phyloP scores from a whole-genome alignment of 2,329 filamentous ascomycete species.

The Aspergillus flavus region DNA sequence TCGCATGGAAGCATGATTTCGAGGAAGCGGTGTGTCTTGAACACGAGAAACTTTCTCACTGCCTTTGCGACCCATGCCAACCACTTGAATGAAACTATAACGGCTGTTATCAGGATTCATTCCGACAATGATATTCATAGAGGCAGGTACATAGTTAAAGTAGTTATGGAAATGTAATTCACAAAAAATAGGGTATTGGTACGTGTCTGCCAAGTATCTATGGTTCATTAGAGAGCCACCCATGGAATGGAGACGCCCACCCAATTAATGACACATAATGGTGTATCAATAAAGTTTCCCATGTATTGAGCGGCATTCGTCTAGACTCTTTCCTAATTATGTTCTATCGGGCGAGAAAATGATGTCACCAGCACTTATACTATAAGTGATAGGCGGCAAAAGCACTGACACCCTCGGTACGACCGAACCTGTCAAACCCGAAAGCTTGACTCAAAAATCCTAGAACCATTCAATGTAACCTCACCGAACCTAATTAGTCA shows the following conservation, averaged over 20 bases:
- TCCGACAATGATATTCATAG: no score
- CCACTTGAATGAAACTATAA: not conserved
- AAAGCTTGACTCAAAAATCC: not conserved
- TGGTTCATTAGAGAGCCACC: not conserved
- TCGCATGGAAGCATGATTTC: not conserved
- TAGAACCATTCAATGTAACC: not conserved
- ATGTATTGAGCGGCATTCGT: not conserved
- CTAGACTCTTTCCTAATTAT: not conserved
- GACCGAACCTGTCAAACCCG: not conserved
- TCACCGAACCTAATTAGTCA: slow-evolving; percentile 27
- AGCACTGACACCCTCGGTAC: not conserved
- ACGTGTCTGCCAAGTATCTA: not conserved
- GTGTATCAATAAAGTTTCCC: not conserved
- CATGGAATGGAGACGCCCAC: not conserved
- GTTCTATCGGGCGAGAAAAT: not conserved
- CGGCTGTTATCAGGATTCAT: no score
- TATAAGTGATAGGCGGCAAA: not conserved
- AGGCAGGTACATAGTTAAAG: no score
- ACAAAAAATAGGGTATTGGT: not conserved
- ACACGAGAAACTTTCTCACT: not conserved
- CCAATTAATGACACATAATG: not conserved
- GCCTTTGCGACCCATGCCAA: not conserved
- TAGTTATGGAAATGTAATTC: no score
- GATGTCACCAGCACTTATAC: not conserved
- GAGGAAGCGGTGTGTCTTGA: not conserved